Conservation (phyloP, 1,284 basidiomycete species). For the Heterobasidion occidentale region DNA sequence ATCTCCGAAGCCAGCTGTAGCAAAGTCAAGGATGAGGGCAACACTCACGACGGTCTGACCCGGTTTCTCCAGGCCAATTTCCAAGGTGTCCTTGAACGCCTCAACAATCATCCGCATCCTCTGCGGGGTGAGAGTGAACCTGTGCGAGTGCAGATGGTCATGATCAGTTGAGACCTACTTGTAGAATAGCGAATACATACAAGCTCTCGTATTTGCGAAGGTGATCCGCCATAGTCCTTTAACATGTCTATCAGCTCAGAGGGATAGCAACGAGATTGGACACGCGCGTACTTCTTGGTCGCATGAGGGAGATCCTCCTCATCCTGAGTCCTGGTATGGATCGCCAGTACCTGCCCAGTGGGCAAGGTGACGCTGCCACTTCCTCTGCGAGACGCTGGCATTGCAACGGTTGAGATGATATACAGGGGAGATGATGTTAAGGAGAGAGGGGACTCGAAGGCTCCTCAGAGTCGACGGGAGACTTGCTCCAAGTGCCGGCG, state of each 20-base stretch:
- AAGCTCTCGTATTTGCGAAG: slow-evolving; percentile 81
- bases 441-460: not conserved
- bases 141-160: slow-evolving; percentile 18
- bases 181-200: slow-evolving; percentile 24
- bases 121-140: slow-evolving; percentile 84
- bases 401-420: slow-evolving; percentile 14
- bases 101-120: slow-evolving; percentile 97
- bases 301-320: slow-evolving; percentile 82
- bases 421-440: not conserved
- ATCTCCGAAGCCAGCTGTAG: not conserved
- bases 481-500: not conserved
- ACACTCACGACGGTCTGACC: slow-evolving; percentile 83
- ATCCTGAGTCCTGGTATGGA: slow-evolving; percentile 72
- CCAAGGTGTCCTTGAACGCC: slow-evolving; percentile 89
- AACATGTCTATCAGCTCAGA: slow-evolving; percentile 11
- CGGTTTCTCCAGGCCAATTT: slow-evolving; percentile 77
- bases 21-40: not conserved
- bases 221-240: slow-evolving; percentile 83
- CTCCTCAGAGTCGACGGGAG: not conserved
- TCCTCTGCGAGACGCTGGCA: slow-evolving; percentile 66
- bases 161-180: not conserved
- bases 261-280: slow-evolving; percentile 3
- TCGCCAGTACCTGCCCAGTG: slow-evolving; percentile 67
- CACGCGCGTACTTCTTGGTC: slow-evolving; percentile 62
- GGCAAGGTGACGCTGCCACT: slow-evolving; percentile 68